Evolutionary conservation across 306 rosid species (phyloP), one percentile per base, ranked within the genome.

Genomic region (Arachis hypogaea): DNA sequence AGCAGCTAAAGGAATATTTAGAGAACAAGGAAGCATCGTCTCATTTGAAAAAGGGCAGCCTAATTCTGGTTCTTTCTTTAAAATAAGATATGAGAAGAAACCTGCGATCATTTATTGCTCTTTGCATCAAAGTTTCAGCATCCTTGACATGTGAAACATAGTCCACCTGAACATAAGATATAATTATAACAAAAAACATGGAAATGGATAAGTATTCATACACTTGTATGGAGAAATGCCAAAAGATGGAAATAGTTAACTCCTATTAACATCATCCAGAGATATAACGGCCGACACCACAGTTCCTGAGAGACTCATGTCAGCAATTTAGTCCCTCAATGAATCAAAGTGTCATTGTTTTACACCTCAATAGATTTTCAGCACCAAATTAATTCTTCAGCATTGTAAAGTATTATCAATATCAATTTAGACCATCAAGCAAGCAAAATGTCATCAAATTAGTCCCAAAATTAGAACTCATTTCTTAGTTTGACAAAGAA

Each of bases 61-160:
- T 49, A 42, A 45, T 51, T 71, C 14, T 47, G 22, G 8, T 51
- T 60, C 40, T 55, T 72, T 55, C 78, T 72, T 59, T 72, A 52
- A 79, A 46, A 29, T 60, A 38, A 73, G 61, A 77, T 43, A 59
- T 42, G 45, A 63, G 69, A 63, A 77, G 63, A 74, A 71, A 92
- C 97, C 97, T 91, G 88, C 86, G 83, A 78, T 87, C 88, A 79
- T 82, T 81, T 82, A 91, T 85, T 73, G 80, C 75, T 80, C 86
- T 85, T 70, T 91, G 96, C 88, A 94, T 69, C 74, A 80, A 70
- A 69, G 77, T 82, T 78, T 91, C 97, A 60, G 97, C 98, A 74
- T 94, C 98, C 84, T 84, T 94, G 78, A 91, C 72, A 68, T 43
- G 76, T 74, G 86, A 86, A 81, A 94, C 98, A 72, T 91, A 91